Percentiles rank a stretch among this genome's conserved stretches.
phyloP scores from a whole-genome alignment of 108 stramenopile genomes.

The Poteriospumella lacustris region DNA sequence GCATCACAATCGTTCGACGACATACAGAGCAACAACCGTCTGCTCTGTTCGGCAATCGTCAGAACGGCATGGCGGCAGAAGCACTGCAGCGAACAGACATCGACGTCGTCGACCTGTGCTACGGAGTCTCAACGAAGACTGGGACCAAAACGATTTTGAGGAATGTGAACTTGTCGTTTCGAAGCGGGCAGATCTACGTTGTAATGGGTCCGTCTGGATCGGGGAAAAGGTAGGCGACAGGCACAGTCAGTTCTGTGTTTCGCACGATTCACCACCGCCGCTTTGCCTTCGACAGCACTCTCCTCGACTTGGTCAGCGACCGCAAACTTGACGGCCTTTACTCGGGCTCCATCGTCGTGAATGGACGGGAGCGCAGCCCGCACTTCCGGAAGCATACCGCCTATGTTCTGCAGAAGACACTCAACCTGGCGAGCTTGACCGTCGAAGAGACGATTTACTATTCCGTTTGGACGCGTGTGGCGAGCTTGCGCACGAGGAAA shows the following conservation, averaged over 20 bases:
- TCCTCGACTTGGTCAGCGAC: constrained; percentile 4
- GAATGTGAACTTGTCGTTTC: background rate
- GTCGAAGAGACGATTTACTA: constrained; percentile 40
- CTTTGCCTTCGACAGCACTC: constrained; percentile 18
- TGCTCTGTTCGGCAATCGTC: too few species aligned
- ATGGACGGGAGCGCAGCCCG: background rate
- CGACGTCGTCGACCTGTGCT: background rate
- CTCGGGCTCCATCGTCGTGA: background rate
- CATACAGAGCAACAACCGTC: too few species aligned
- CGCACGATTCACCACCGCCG: too few species aligned
- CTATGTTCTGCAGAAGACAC: constrained; percentile 41
- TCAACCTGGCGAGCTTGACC: constrained; percentile 35
- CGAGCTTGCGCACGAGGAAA: background rate
- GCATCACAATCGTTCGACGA: too few species aligned
- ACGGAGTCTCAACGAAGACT: background rate
- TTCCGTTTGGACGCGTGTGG: constrained; percentile 36
- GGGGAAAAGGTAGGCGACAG: constrained; percentile 32
- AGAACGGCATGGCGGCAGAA: too few species aligned
- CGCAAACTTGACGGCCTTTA: constrained; percentile 12
- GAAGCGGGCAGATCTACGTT: background rate
- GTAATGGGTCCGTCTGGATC: constrained; percentile 28
- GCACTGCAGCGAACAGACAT: too few species aligned
- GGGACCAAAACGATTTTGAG: background rate
- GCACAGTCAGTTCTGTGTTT: too few species aligned
- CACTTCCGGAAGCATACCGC: background rate